Evolutionary conservation across 495 filamentous ascomycete species (phyloP), one percentile per base, ranked within the genome.

Genomic region (Evansstolkia leycettana): DNA sequence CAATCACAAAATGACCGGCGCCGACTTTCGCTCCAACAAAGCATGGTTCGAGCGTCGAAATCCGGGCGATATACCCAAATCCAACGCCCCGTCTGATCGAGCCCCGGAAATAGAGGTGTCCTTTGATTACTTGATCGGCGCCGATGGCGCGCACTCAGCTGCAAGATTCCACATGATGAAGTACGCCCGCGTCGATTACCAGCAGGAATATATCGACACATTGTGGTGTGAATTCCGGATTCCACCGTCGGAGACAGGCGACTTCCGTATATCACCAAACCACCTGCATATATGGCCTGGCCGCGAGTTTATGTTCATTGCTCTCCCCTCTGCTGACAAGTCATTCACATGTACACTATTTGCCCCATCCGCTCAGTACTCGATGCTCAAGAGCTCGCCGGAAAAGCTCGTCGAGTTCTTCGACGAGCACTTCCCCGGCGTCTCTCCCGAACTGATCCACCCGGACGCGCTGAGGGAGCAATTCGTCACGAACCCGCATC

Each of bases 251-350:
- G 50, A 65, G 10, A 42, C 58, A 14, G 61, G 67, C 8, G 67
- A 70, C 17, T 99, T 88, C 52, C 63, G 64, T 19, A 83, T 95
- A 36, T 85, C 82, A 0, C 84, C 85, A 11, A 82, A 94, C 52
- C 85, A 96, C 48, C 70, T 99, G 1, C 90, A 99, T 54, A 99
- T 99, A 58, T 99, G 90, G 90, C 90, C 90, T 1, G 84, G 80
- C 15, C 75, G 76, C 42, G 73, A 84, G 9, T 82, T 85, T 51
- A 96, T 99, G 90, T 99, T 99, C 58, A 96, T 99, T 47, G 90
- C 90, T 13, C 83, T 99, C 17, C 89, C 90, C 0, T 84, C 78
- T 34, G 64, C 76, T 10, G 87, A 96, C 53, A 81, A 81, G 39
- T 82, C 84, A 1, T 99, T 99, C 50, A 96, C 89, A 0, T 94